Percentiles rank a stretch among this genome's conserved stretches.
Evolutionary conservation across 2,329 filamentous ascomycete species (phyloP).

Genomic region (Xylaria polymorpha): DNA sequence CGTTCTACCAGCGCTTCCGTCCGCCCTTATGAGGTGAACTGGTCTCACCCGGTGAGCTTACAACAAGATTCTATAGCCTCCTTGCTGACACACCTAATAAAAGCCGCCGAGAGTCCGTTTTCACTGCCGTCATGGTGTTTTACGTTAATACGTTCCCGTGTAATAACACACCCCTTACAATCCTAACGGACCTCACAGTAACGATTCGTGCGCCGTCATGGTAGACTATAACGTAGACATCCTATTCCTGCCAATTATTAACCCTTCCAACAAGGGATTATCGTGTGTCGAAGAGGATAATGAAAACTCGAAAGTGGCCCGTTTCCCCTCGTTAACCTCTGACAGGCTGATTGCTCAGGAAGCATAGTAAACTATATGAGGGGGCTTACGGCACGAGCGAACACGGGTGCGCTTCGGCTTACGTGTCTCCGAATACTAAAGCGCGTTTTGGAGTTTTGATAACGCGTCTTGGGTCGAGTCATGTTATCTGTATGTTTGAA

Average conservation of each 20-base stretch:
- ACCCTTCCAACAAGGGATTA: not conserved
- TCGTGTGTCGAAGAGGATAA: not conserved
- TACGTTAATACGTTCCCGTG: slow-evolving; percentile 14
- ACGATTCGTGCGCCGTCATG: not conserved
- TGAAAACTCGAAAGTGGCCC: slow-evolving; percentile 22
- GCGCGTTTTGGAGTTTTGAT: slow-evolving; percentile 14
- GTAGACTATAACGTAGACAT: not conserved
- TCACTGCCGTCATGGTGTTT: not conserved
- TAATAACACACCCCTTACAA: not conserved
- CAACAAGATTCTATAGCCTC: slow-evolving; percentile 13
- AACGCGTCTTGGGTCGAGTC: slow-evolving; percentile 1
- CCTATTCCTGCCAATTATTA: slow-evolving; percentile 6
- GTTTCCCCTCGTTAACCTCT: slow-evolving; percentile 23
- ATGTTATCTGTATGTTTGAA: slow-evolving; percentile 1
- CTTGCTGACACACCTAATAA: not conserved
- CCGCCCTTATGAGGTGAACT: slow-evolving; percentile 7
- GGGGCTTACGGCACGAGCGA: not conserved
- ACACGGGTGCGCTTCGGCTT: slow-evolving; percentile 12
- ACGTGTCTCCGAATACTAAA: slow-evolving; percentile 27
- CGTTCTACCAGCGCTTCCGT: slow-evolving; percentile 3
- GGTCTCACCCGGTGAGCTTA: slow-evolving; percentile 8
- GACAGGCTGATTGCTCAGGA: slow-evolving; percentile 30
- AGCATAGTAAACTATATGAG: slow-evolving; percentile 17
- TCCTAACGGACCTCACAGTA: not conserved
- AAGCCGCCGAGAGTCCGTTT: not conserved